These are phyloP conservation scores for Acanthochlamys bracteata DNA, from an alignment of 106 monocot genomes.

Conservation along the genomic window DNA sequence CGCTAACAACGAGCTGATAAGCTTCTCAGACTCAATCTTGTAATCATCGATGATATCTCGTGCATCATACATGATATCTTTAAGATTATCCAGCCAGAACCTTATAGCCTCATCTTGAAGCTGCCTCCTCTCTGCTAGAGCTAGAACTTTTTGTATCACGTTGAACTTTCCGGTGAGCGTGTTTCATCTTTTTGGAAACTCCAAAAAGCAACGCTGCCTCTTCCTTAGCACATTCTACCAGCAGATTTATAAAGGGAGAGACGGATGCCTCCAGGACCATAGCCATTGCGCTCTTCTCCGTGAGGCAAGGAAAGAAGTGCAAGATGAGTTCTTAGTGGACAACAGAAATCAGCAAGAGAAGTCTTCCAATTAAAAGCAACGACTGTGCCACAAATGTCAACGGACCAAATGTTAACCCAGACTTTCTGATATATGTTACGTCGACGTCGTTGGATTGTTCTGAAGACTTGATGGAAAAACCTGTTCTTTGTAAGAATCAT, in stretches of 20 bases:
- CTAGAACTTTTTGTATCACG: background rate
- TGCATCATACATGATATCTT: conserved; percentile 21
- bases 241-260: background rate
- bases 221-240: background rate
- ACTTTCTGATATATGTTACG: background rate
- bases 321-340: no score
- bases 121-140: background rate
- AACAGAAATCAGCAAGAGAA: no score
- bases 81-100: conserved; percentile 13
- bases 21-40: conserved; percentile 4
- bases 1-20: conserved; percentile 1
- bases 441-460: no score
- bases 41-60: conserved; percentile 25
- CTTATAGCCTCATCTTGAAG: background rate
- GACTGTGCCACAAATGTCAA: no score
- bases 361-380: no score
- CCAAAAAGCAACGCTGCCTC: conserved; percentile 5
- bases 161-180: background rate
- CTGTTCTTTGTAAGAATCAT: no score
- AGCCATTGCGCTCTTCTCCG: conserved; percentile 1
- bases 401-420: no score
- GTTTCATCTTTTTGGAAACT: background rate
- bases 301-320: no score
- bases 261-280: background rate
- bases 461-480: no score